Evolutionary conservation across 768 basidiomycete genomes (phyloP), one percentile per base, ranked within the genome.

Genomic region (Aureoboletus auriporus): DNA sequence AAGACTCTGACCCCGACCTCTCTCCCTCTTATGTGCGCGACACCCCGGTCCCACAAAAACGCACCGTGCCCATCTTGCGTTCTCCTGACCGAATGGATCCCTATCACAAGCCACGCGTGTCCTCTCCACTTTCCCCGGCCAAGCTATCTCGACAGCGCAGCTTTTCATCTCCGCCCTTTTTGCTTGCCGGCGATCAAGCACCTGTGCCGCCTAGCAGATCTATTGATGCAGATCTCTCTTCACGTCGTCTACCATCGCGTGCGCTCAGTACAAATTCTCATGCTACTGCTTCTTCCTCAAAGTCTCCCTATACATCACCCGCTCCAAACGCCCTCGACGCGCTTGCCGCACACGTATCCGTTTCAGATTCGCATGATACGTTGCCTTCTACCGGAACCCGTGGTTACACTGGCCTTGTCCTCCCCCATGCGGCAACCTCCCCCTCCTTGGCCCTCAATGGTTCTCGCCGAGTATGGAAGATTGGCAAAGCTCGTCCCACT

Each of bases 391-490:
- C 73, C n/a, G 82, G 79, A 1, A 83, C 79, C 2, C 79, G 73
- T 44, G 81, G 80, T 14, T 82, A 76, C 51, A 76, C 78, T 7
- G 70, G 72, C 17, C 75, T 83, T 20, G 68, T 75, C 8, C 73
- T 82, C 8, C 80, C 80, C 26, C 75, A 74, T 27, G 65, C 67
- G 1, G 43, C 56, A 47, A 52, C 56, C 5, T 58, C 64, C 0
- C 54, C 65, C 5, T 49, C 62, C 13, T 27, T 60, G 34, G 42
- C 53, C 5, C 47, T 54, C 27, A 40, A 48, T 28, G 41, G 29
- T 13, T 51, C 65, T 27, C 44, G 37, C 14, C 56, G 67, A 26
- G 51, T 58, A 12, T 65, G 65, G 67, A 66, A 56, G 35, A 47
- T 53, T 17, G 54, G 60, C 31, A 56, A 48, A 28, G 52, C 44